phyloP scores from a whole-genome alignment of 805 yeast species.

The Maudiozyma turicensis region DNA sequence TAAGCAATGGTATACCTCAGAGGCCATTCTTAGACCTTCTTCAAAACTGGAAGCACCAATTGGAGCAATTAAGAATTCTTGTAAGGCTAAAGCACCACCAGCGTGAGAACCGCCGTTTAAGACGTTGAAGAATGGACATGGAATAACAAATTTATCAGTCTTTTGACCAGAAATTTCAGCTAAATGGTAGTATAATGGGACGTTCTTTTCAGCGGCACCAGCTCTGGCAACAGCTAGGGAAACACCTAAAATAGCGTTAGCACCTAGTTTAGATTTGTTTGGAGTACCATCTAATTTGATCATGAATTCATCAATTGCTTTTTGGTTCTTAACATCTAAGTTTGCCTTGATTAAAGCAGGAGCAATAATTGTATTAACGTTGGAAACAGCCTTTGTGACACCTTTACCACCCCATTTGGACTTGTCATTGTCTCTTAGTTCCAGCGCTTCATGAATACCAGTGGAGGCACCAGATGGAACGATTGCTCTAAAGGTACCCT shows the following conservation, averaged over 20 bases:
- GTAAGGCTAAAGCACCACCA: slow-evolving; percentile 97
- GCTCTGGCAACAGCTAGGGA: slow-evolving; percentile 95
- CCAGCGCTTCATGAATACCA: slow-evolving; percentile 96
- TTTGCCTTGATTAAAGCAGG: slow-evolving; percentile 80
- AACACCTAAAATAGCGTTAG: slow-evolving; percentile 96
- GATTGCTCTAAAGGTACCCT: slow-evolving; percentile 90
- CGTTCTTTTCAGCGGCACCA: slow-evolving; percentile 89
- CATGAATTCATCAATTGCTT: slow-evolving; percentile 76
- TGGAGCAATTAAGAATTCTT: slow-evolving; percentile 99
- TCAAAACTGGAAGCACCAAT: slow-evolving; percentile 78
- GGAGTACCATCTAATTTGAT: slow-evolving; percentile 87
- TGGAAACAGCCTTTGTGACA: slow-evolving; percentile 91
- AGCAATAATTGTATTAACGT: slow-evolving; percentile 89
- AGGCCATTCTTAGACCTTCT: slow-evolving; percentile 92
- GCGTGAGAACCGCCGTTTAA: slow-evolving; percentile 99
- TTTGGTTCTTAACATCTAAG: slow-evolving; percentile 79
- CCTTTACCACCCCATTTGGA: slow-evolving; percentile 98
- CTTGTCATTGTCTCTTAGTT: slow-evolving; percentile 95
- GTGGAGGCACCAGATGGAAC: slow-evolving; percentile 99
- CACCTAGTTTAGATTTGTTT: slow-evolving; percentile 95
- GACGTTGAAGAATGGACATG: slow-evolving; percentile 98
- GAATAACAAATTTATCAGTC: slow-evolving; percentile 81
- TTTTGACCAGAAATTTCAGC: slow-evolving; percentile 59
- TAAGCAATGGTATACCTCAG: slow-evolving; percentile 95
- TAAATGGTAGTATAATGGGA: slow-evolving; percentile 88